Evolutionary conservation across 139 green algal genomes (phyloP), one percentile per base, ranked within the genome.

Genomic region (Tetraselmis striata): DNA sequence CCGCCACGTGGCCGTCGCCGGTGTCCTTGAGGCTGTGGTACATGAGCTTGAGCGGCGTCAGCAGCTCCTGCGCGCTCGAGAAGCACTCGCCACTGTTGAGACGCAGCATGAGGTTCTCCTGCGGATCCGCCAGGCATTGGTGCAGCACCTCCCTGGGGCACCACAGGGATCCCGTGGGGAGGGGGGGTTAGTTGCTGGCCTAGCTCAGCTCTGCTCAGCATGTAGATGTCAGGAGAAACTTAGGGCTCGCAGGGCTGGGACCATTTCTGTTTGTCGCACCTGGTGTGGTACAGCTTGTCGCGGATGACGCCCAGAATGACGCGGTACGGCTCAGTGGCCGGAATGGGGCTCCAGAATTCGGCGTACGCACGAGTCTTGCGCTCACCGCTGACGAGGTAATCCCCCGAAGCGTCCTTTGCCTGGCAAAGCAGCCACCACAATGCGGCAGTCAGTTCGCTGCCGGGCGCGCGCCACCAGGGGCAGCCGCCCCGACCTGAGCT

Each of bases 221-320:
- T n/a, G n/a, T n/a, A n/a, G n/a, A n/a, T n/a, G n/a, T n/a, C n/a
- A n/a, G n/a, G n/a, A n/a, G n/a, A n/a, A n/a, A n/a, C n/a, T n/a
- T n/a, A n/a, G n/a, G n/a, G n/a, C n/a, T n/a, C n/a, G n/a, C n/a
- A n/a, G n/a, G n/a, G n/a, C n/a, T n/a, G n/a, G n/a, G n/a, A n/a
- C n/a, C n/a, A n/a, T n/a, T n/a, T n/a, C n/a, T n/a, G n/a, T n/a
- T n/a, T n/a, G n/a, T 2, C 29, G 26, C 83, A 88, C 28, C 90
- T 84, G 31, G 94, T 97, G 83, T 87, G 86, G 80, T 87, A 92
- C 45, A 97, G 89, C 76, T 89, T 88, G 85, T 98, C 95, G 1
- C 96, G 85, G 75, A 99, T 83, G 45, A 97, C 88, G 0, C 85
- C 90, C 30, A 99, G 91, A 58, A 99, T 87, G 31, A 98, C 89